Evolutionary conservation across 2,329 filamentous ascomycete genomes (phyloP).

Genomic region (Colletotrichum kahawae): DNA sequence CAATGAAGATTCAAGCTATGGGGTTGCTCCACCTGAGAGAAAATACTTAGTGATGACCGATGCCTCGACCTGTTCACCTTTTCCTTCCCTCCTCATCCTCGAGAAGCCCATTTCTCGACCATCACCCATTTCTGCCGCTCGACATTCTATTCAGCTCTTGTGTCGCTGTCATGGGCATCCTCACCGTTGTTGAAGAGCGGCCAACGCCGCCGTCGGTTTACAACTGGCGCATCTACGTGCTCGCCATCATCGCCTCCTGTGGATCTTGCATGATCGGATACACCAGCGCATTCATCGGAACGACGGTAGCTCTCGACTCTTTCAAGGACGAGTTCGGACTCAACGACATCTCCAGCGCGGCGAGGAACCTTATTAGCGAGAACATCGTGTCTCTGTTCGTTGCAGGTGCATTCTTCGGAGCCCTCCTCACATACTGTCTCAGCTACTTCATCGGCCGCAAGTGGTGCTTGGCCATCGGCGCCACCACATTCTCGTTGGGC

Average conservation of each 20-base stretch:
- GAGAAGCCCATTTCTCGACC: neutral
- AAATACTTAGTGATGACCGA: neutral
- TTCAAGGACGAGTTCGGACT: constrained; percentile 68
- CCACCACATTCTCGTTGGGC: constrained; percentile 42
- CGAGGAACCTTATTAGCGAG: constrained; percentile 58
- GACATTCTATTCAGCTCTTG: neutral
- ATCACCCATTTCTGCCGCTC: neutral
- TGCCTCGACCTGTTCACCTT: neutral
- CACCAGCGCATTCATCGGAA: constrained; percentile 68
- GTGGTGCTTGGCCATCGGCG: constrained; percentile 48
- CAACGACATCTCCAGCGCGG: constrained; percentile 39
- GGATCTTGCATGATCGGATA: constrained; percentile 47
- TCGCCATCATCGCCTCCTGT: constrained; percentile 39
- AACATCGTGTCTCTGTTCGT: constrained; percentile 74
- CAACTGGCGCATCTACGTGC: constrained; percentile 38
- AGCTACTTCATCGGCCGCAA: constrained; percentile 63
- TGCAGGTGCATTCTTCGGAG: constrained; percentile 73
- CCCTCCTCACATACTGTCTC: constrained; percentile 63
- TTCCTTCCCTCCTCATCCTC: neutral
- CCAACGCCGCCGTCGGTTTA: constrained; percentile 42
- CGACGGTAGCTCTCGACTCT: constrained; percentile 65
- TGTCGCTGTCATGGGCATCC: constrained; percentile 28
- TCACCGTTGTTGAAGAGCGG: constrained; percentile 38
- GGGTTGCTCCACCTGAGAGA: neutral
- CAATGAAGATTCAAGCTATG: neutral